Evolutionary conservation across 1,284 basidiomycete genomes (phyloP), one percentile per base, ranked within the genome.

Genomic region (Retiboletus flavoniger): DNA sequence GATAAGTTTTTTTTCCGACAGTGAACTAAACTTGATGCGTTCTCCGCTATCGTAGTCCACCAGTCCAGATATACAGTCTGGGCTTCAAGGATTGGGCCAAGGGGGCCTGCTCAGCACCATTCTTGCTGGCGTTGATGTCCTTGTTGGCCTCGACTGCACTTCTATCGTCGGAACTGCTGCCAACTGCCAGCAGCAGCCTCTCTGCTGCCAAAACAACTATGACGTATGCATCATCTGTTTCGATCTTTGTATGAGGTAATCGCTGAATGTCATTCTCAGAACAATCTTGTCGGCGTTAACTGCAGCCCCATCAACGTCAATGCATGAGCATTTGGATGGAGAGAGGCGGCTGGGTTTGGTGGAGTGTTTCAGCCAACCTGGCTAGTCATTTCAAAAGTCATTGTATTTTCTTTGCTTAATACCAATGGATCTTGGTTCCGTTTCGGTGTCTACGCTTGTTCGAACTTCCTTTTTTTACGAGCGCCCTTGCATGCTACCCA

Each of bases 241-340:
- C 4, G 1, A 3, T 8, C 4, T 21, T 11, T 2, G 3, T 11
- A 2, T 5, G n/a, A 3, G 11, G 14, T 8, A n/a, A 8, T 38
- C 0, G 1, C 31, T 61, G 3, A 60, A 34, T 1, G 0, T 0
- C 0, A 7, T 42, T 5, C 29, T 19, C 17, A 63, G 64, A 41
- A 47, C 2, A 60, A 60, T 26, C 14, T 55, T 0, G 24, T 63
- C 1, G 42, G 32, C 17, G 0, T 63, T 34, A 51, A 47, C 3
- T 66, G 62, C 29, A 24, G 38, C 0, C 64, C 62, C 24, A 31
- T 66, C 28, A 60, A 55, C 0, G 0, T 53, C 14, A 4, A 17
- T 2, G 2, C 3, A 19, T 66, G 35, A 59, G 17, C 11, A 1
- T 16, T 13, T 4, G 19, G 8, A 16, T 10, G 9, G 21, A 7